These are phyloP conservation scores for Onygenales sp. DNA, from an alignment of 2,329 filamentous ascomycete genomes.

Conservation along the genomic window DNA sequence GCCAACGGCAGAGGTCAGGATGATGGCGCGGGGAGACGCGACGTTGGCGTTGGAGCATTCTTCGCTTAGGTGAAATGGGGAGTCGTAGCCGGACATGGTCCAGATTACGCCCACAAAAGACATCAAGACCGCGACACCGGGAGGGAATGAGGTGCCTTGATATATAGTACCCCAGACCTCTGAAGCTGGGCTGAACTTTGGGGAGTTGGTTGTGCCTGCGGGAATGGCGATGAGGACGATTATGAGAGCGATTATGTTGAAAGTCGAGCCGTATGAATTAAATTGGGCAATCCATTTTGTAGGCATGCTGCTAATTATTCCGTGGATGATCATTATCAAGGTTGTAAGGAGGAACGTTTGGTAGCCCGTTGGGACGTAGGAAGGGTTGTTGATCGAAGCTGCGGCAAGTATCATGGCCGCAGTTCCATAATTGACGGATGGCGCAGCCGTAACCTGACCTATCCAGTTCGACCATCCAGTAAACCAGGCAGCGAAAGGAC, in stretches of 20 bases:
- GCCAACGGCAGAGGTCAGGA: constrained; percentile 57
- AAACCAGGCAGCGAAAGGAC: constrained; percentile 58
- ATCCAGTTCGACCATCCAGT: constrained; percentile 65
- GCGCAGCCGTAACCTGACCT: constrained; percentile 56
- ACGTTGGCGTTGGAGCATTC: constrained; percentile 66
- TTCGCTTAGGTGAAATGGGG: constrained; percentile 63
- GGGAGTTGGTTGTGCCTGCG: constrained; percentile 45
- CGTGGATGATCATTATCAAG: constrained; percentile 59
- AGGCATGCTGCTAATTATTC: constrained; percentile 58
- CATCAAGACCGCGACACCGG: constrained; percentile 61
- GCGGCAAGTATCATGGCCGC: constrained; percentile 63
- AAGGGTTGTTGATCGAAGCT: constrained; percentile 56
- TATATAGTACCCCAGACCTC: constrained; percentile 59
- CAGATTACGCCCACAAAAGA: constrained; percentile 62
- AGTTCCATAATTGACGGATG: constrained; percentile 57
- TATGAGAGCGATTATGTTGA: constrained; percentile 60
- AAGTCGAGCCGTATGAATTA: constrained; percentile 59
- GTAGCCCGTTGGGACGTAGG: constrained; percentile 55
- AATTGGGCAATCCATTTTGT: constrained; percentile 61
- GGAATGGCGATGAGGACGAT: constrained; percentile 62
- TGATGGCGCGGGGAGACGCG: constrained; percentile 61
- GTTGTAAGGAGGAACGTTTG: constrained; percentile 61
- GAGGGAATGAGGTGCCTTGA: constrained; percentile 56
- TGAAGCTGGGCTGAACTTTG: constrained; percentile 49
- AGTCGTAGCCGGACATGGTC: constrained; percentile 60